Conservation (phyloP, 2,329 filamentous ascomycete species). For the Akanthomyces dipterigenus region DNA sequence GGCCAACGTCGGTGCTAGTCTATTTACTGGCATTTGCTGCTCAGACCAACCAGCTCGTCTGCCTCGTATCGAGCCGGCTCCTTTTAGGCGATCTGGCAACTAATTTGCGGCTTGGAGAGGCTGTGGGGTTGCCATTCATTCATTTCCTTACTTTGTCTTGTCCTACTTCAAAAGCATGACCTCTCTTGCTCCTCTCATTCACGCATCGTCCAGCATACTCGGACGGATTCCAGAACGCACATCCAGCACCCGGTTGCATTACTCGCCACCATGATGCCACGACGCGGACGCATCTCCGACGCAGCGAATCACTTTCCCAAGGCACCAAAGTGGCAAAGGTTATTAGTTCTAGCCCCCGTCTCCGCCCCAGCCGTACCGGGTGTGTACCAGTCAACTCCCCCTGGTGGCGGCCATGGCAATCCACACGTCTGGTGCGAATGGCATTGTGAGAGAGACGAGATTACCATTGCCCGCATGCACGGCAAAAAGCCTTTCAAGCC, state of each 20-base stretch:
- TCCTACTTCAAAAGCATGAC: not conserved
- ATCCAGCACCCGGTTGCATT: not conserved
- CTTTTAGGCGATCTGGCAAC: no score
- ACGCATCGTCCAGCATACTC: not conserved
- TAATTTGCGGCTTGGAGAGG: no score
- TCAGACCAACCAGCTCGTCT: not conserved
- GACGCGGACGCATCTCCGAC: not conserved
- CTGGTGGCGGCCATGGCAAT: not conserved
- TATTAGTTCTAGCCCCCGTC: not conserved
- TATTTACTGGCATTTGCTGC: no score
- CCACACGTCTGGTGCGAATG: not conserved
- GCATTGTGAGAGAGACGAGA: not conserved
- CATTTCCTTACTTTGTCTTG: not conserved
- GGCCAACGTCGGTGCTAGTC: no score
- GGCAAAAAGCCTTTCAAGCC: not conserved
- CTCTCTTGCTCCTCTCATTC: not conserved
- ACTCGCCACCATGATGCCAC: constrained; percentile 4
- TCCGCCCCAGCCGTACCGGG: not conserved
- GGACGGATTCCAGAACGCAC: not conserved
- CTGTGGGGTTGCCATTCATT: no score
- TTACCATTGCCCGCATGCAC: not conserved
- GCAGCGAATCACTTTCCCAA: not conserved
- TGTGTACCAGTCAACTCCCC: not conserved
- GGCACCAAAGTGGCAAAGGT: not conserved
- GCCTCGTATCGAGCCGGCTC: not conserved